Base-by-base conservation (phyloP, 2,329 filamentous ascomycete genomes). In the Aspergillus sp. region DNA sequence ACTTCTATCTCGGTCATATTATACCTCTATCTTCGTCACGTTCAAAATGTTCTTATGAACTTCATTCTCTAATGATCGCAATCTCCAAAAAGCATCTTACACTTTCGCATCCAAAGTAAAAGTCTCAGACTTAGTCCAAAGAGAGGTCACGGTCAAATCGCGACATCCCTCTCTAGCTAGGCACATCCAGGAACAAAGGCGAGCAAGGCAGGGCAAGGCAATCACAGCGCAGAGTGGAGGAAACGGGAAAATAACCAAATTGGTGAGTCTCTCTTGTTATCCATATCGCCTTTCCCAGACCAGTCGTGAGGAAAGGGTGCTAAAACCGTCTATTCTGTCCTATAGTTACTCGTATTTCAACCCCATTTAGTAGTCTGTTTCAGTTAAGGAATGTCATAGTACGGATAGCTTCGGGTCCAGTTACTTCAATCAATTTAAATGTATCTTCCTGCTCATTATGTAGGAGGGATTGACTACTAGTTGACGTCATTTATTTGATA, bases 141-240 rank as follows among this genome's bases (percentile, higher is more conserved):
- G 27, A 31, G 27, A 25, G 4, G 27, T 31, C 27, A 3, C 27
- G 9, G n/a, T 21, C n/a, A 2, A 11, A 6, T 17, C n/a, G 15
- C 40, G 19, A 11, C 17, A 21, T 35, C 15, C 17, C 15, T 19
- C 8, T 25, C 3, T 48, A 21, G 15, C 43, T 27, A 45, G 43
- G 12, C 21, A 21, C 12, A 37, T 37, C n/a, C 6, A 49, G 31
- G 43, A 25, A 45, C 43, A 25, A 19, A 19, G 19, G 43, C 43
- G 27, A 23, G 17, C n/a, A 43, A n/a, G 8, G 8, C 31, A 23
- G 46, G 47, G 17, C n/a, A 12, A 45, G 21, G 46, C 17, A 57
- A 59, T 44, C 40, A 57, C 57, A 61, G 41, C 59, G 56, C 61
- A 66, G 69, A 65, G 72, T 68, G 72, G 72, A 72, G 72, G 72